Conservation (phyloP, 768 basidiomycete genomes). For the Suillus hirtellus region DNA sequence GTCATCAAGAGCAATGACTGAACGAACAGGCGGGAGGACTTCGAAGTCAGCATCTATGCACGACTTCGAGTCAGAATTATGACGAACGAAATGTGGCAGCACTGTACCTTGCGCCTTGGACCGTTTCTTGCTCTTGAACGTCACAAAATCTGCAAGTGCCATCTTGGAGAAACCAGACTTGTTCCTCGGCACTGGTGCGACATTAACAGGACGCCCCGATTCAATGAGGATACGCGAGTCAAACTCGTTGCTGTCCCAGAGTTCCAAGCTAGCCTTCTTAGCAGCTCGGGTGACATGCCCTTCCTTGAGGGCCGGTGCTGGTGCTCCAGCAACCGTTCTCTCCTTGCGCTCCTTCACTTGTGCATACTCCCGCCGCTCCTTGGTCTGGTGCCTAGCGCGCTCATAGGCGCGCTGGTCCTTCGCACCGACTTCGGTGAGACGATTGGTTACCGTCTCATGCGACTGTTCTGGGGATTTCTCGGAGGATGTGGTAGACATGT, state of each 20-base stretch:
- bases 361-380: slow-evolving; percentile 33
- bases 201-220: neutral
- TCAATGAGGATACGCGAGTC: neutral
- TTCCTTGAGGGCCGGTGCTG: slow-evolving; percentile 23
- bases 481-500: slow-evolving; percentile 33
- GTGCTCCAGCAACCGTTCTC: slow-evolving; percentile 18
- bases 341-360: slow-evolving; percentile 34
- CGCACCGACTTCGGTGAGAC: slow-evolving; percentile 18
- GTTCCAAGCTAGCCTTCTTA: slow-evolving; percentile 29
- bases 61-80: slow-evolving; percentile 4
- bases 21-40: slow-evolving; percentile 30
- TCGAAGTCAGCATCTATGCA: slow-evolving; percentile 28
- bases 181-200: slow-evolving; percentile 4
- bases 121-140: slow-evolving; percentile 9
- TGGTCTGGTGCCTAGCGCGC: slow-evolving; percentile 34
- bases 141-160: slow-evolving; percentile 30
- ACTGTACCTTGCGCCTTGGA: neutral
- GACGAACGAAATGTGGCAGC: neutral
- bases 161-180: slow-evolving; percentile 19
- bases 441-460: slow-evolving; percentile 22
- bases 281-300: slow-evolving; percentile 18
- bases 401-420: slow-evolving; percentile 35
- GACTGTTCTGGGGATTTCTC: slow-evolving; percentile 20
- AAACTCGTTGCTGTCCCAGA: slow-evolving; percentile 29
- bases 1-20: slow-evolving; percentile 35